These are phyloP conservation scores for Fomitopsis serialis DNA, from an alignment of 768 basidiomycete species.

Conservation along the genomic window DNA sequence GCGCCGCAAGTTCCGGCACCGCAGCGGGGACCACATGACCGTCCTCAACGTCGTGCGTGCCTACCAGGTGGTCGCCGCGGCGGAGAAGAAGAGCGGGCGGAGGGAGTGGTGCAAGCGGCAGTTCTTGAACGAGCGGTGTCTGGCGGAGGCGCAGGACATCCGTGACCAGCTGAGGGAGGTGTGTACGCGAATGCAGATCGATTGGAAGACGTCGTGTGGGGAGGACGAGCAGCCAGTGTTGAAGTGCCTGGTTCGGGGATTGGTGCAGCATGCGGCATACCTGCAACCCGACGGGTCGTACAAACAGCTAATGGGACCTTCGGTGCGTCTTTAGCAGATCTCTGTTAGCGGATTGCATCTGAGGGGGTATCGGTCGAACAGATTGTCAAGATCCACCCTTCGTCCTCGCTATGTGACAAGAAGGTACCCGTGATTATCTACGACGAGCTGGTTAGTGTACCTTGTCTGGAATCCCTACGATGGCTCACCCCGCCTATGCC, in stretches of 20 bases:
- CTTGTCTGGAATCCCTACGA: not conserved
- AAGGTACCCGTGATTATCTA: conserved; percentile 86
- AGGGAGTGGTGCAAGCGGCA: conserved; percentile 82
- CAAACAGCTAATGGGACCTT: conserved; percentile 72
- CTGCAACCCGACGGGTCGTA: conserved; percentile 84
- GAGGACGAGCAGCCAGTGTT: conserved; percentile 60
- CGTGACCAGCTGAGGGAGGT: conserved; percentile 69
- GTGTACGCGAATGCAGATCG: conserved; percentile 55
- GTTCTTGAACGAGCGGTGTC: conserved; percentile 76
- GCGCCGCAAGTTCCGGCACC: conserved; percentile 74
- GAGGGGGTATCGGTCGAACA: conserved; percentile 7
- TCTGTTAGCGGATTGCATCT: not conserved
- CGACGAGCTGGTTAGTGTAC: conserved; percentile 76
- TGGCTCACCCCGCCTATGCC: conserved; percentile 2
- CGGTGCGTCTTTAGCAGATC: conserved; percentile 37
- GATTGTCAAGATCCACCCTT: conserved; percentile 88
- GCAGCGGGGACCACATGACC: conserved; percentile 88
- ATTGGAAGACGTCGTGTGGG: conserved; percentile 52
- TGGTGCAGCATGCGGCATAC: conserved; percentile 80
- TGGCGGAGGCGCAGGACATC: conserved; percentile 75
- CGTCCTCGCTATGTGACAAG: conserved; percentile 75
- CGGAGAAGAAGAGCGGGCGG: conserved; percentile 41
- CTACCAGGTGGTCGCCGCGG: conserved; percentile 62
- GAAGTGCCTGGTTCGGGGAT: conserved; percentile 66
- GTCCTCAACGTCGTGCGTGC: conserved; percentile 80